Base-by-base conservation (phyloP, 2,329 filamentous ascomycete genomes). In the Talaromyces atroroseus region DNA sequence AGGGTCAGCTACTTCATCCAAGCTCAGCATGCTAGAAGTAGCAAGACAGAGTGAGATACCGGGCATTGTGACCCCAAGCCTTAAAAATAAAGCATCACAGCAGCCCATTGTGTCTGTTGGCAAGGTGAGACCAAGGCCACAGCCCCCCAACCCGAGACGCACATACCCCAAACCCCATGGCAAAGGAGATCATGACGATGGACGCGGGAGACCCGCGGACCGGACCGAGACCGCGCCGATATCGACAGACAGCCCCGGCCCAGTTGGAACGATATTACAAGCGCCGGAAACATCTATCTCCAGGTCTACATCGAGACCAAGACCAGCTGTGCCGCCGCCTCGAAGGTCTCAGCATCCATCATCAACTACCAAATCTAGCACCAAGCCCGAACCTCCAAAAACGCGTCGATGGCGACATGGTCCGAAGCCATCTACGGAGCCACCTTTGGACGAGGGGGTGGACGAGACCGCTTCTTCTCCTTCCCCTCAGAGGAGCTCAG, bases 41-140 rank as follows among this genome's bases (percentile, higher is more conserved):
- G 90, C 90, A 6, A 83, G 84, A 11, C 87, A 91, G 46, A 89
- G 81, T 69, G 90, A 92, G 72, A 91, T 89, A 69, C 90, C 90
- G 0, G 90, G 88, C 1, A 84, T 92, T 21, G 85, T 91, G 65
- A 91, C 90, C 18, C 90, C 89, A 5, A 90, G 89, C 67, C 80
- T 86, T 48, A 73, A 70, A 57, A 66, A 71, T 48, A 83, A 61
- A 56, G 46, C 58, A 48, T 47, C 52, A 54, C 29, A 38, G 5
- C 62, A 59, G 23, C 54, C 64, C 5, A 62, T 62, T 54, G 56
- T 26, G 49, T 32, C 54, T 36, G 24, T 46, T 36, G 20, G 38
- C 10, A 66, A 64, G 50, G 58, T 63, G 36, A 73, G 72, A 60
- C 56, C 69, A 48, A 74, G 72, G 58, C 72, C 72, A n/a, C 66